These are phyloP conservation scores for Mycena kentingensis DNA, from an alignment of 768 basidiomycete genomes.

Conservation along the genomic window DNA sequence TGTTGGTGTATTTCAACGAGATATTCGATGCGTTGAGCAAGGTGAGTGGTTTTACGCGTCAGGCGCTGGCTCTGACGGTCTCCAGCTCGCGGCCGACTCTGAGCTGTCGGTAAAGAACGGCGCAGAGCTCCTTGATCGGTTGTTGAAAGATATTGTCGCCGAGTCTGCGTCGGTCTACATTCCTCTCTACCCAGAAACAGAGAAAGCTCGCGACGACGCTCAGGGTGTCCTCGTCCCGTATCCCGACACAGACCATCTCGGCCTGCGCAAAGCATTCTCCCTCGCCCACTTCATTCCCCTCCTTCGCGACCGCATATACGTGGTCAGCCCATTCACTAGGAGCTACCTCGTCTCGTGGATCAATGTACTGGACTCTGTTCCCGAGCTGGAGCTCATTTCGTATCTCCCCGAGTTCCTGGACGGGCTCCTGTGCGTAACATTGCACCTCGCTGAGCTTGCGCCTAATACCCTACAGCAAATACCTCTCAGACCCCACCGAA, in stretches of 20 bases:
- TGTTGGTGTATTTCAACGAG: conserved; percentile 96
- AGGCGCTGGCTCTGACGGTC: conserved; percentile 5
- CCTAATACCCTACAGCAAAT: conserved; percentile 60
- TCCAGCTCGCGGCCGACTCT: conserved; percentile 91
- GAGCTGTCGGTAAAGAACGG: conserved; percentile 98
- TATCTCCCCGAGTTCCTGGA: conserved; percentile 95
- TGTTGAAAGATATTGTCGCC: conserved; percentile 97
- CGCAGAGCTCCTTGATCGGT: conserved; percentile 91
- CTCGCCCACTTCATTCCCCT: conserved; percentile 93
- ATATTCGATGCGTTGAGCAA: conserved; percentile 98
- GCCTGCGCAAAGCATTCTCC: conserved; percentile 81
- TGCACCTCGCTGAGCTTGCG: conserved; percentile 3
- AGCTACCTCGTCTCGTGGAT: conserved; percentile 99
- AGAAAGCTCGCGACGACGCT: conserved; percentile 58
- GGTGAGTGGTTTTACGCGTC: conserved; percentile 48
- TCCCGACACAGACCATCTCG: conserved; percentile 50
- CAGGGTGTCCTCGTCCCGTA: conserved; percentile 67
- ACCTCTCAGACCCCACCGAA: conserved; percentile 91
- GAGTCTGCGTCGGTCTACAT: conserved; percentile 96
- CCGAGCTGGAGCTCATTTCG: conserved; percentile 92
- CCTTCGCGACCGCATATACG: conserved; percentile 89
- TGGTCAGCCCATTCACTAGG: conserved; percentile 92
- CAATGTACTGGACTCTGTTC: conserved; percentile 91
- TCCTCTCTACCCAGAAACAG: conserved; percentile 82
- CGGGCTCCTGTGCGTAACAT: conserved; percentile 76